Conservation (phyloP, 352 stramenopile genomes). For the Phytopythium boreale region DNA sequence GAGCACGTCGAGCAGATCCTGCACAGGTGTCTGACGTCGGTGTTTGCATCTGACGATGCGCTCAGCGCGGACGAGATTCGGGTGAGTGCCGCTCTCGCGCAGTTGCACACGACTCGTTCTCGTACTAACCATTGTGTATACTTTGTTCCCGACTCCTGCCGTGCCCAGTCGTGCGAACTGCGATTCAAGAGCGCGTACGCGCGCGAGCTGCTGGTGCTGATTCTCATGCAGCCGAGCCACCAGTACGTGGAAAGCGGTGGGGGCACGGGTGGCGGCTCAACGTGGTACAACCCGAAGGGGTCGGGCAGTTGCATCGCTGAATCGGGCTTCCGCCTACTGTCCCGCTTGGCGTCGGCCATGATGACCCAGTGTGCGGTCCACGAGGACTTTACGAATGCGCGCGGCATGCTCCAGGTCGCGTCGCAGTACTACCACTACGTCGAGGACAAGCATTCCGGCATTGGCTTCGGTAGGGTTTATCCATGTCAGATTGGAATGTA, state of each 20-base stretch:
- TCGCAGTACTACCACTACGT: slow-evolving; percentile 79
- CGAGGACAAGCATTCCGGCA: slow-evolving; percentile 69
- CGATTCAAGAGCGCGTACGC: slow-evolving; percentile 72
- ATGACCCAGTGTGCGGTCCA: slow-evolving; percentile 76
- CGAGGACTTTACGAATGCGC: slow-evolving; percentile 80
- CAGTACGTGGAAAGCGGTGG: slow-evolving; percentile 54
- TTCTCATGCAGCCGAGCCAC: slow-evolving; percentile 83
- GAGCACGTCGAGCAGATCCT: slow-evolving; percentile 76
- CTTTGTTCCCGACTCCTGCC: slow-evolving; percentile 3
- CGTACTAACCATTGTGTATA: slow-evolving; percentile 1
- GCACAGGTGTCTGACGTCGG: slow-evolving; percentile 77
- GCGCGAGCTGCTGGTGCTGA: slow-evolving; percentile 78
- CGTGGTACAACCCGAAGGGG: slow-evolving; percentile 80
- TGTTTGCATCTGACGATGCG: slow-evolving; percentile 79
- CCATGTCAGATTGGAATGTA: not conserved
- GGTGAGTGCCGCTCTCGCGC: slow-evolving; percentile 20
- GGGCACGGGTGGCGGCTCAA: slow-evolving; percentile 24
- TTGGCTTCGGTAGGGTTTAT: slow-evolving; percentile 59
- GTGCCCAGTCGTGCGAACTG: slow-evolving; percentile 55
- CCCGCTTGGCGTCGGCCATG: slow-evolving; percentile 46
- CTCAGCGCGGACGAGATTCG: slow-evolving; percentile 46
- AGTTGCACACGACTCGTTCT: not conserved
- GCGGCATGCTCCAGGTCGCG: slow-evolving; percentile 76
- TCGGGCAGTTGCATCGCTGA: slow-evolving; percentile 79
- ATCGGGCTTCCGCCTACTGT: slow-evolving; percentile 60